Base-by-base conservation (phyloP, 1,284 basidiomycete genomes). In the Salmacisia buchloeana region DNA sequence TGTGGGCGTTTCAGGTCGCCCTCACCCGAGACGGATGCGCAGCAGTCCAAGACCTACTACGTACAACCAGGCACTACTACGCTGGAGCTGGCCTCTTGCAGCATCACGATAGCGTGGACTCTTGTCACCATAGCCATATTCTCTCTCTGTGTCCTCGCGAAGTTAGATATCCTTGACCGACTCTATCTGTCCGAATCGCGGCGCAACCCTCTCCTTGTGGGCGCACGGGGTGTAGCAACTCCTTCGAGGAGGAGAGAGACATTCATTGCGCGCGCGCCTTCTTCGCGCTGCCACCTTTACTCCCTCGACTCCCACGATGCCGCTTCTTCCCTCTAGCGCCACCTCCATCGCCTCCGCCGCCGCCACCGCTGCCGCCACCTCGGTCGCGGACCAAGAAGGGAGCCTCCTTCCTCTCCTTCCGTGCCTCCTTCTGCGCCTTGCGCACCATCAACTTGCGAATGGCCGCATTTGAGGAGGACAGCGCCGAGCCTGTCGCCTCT, bases 391-490 rank as follows among this genome's bases (percentile, higher is more conserved):
- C 49, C 25, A 33, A 12, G 29, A 54, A 54, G 29, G 49, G 49
- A 27, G 34, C 18, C 7, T 54, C 15, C 15, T 54, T 54, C 49
- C 29, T 25, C 23, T 54, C 49, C 49, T 33, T 31, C 49, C 34
- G 10, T 15, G 29, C 15, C 13, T 54, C 49, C 49, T 54, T 54
- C 27, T 54, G 31, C 27, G 49, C 49, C 27, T 54, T 54, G 3
- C 49, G 49, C 15, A 54, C 49, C 25, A 54, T 54, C 12, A 54
- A 18, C 27, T 54, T 54, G 29, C 27, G 23, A n/a, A 54, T 54
- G 6, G 49, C 49, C 49, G 49, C 23, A 18, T n/a, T n/a, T n/a
- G 27, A 31, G 27, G 29, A 3, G 23, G 46, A 52, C 18, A 27
- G 4, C 7, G 23, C 46, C n/a, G 23, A 13, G 13, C 23, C 15